Conservation (phyloP, 2,329 filamentous ascomycete species). For the Malbranchea zuffiana region DNA sequence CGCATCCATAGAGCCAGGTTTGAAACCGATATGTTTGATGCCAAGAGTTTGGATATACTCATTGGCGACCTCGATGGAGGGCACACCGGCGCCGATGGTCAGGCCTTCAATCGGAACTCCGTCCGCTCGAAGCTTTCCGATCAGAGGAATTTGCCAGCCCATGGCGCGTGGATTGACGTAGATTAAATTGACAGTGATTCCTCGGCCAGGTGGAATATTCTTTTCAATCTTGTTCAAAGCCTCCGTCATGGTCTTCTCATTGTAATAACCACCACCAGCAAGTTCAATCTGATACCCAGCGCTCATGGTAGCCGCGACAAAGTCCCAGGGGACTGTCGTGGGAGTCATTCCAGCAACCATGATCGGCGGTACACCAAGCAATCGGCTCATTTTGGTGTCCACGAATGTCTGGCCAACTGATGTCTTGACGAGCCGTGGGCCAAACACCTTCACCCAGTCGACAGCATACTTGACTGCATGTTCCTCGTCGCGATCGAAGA, state of each 20-base stretch:
- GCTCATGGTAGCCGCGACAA: conserved; percentile 85
- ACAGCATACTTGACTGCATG: conserved; percentile 89
- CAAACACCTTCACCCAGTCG: conserved; percentile 96
- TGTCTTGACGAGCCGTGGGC: conserved; percentile 82
- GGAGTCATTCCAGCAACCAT: conserved; percentile 95
- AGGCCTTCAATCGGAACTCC: conserved; percentile 86
- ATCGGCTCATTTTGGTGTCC: conserved; percentile 88
- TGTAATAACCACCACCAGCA: conserved; percentile 81
- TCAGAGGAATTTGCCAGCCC: conserved; percentile 82
- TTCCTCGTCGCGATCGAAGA: conserved; percentile 93
- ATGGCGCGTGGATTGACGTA: conserved; percentile 84
- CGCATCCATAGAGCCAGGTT: conserved; percentile 78
- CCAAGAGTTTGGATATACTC: conserved; percentile 90
- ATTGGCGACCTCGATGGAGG: conserved; percentile 83
- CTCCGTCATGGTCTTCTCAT: conserved; percentile 67
- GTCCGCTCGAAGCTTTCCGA: conserved; percentile 67
- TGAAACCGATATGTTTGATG: conserved; percentile 88
- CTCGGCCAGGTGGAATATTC: conserved; percentile 69
- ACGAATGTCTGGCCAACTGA: conserved; percentile 83
- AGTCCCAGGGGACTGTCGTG: conserved; percentile 78
- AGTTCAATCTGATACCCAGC: conserved; percentile 91
- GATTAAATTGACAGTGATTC: conserved; percentile 82
- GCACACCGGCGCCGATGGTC: conserved; percentile 86
- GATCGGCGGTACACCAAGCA: conserved; percentile 73
- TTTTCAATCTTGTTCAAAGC: conserved; percentile 77